Evolutionary conservation across 441 rosid genomes (phyloP).

Genomic region (Erysimum cheiri): DNA sequence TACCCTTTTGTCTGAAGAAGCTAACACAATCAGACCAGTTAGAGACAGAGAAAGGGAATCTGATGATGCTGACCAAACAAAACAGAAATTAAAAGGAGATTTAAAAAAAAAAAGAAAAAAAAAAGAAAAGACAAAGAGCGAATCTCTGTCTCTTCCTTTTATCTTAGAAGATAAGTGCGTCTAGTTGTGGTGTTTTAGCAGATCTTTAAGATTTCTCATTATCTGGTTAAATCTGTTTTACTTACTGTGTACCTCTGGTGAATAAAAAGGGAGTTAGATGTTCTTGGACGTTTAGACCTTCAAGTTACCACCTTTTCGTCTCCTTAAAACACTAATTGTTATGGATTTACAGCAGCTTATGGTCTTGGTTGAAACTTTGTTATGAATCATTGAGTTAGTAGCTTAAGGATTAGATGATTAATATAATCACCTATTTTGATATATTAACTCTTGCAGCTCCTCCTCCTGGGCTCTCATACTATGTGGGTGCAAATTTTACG

Average conservation of each 20-base stretch:
- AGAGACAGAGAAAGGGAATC: constrained; percentile 45
- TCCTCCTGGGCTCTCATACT: constrained; percentile 54
- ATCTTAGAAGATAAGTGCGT: constrained; percentile 5
- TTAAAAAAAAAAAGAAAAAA: not conserved
- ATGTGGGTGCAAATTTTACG: constrained; percentile 87
- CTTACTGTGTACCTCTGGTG: constrained; percentile 19
- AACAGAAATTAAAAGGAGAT: constrained; percentile 22
- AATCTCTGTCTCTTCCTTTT: constrained; percentile 25
- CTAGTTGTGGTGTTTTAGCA: constrained; percentile 17
- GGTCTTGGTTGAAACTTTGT: constrained; percentile 8
- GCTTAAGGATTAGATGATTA: constrained; percentile 19
- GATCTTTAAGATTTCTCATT: constrained; percentile 29
- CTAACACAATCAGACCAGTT: constrained; percentile 32
- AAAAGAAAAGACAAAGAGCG: not conserved
- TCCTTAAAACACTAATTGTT: not conserved
- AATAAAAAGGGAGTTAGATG: constrained; percentile 1
- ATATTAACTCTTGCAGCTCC: constrained; percentile 31
- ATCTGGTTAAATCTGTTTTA: constrained; percentile 31
- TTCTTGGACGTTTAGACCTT: constrained; percentile 2
- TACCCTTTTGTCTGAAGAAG: constrained; percentile 50
- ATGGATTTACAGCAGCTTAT: not conserved
- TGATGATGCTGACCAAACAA: constrained; percentile 48
- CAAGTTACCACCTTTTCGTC: constrained; percentile 1
- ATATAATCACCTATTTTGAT: too few species aligned
- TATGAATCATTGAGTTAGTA: constrained; percentile 23